A percentile compares a stretch with the other conserved stretches of the same genome.
These are phyloP conservation scores for Cyclocybe cylindracea DNA, from an alignment of 768 basidiomycete species.

Conservation along the genomic window DNA sequence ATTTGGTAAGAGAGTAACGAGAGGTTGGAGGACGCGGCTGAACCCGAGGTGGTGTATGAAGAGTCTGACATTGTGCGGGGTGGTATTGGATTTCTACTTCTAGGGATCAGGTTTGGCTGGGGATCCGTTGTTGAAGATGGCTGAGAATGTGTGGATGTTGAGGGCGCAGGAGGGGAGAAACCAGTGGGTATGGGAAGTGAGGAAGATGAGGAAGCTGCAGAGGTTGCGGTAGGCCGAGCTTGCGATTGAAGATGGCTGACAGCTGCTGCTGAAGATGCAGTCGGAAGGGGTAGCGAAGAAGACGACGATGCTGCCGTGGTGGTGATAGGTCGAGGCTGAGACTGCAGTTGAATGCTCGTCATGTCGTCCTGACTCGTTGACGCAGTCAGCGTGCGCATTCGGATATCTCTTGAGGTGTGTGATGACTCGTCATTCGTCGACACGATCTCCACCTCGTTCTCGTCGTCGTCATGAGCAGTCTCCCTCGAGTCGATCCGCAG, in stretches of 20 bases:
- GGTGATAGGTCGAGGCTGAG: conserved; percentile 12
- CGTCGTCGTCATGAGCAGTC: conserved; percentile 17
- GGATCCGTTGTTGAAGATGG: no score
- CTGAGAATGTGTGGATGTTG: conserved; percentile 1
- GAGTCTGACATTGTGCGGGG: conserved; percentile 19
- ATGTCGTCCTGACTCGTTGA: conserved; percentile 9
- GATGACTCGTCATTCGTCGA: conserved; percentile 9
- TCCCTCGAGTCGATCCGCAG: conserved; percentile 16
- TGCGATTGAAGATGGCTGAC: not conserved
- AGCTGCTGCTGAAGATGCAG: conserved; percentile 2
- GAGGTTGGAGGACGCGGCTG: conserved; percentile 14
- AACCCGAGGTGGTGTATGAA: conserved; percentile 11
- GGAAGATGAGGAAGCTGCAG: not conserved
- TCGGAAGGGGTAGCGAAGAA: conserved; percentile 8
- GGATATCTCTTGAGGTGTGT: conserved; percentile 16
- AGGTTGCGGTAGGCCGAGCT: not conserved
- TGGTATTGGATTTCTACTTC: conserved; percentile 16
- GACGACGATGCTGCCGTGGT: conserved; percentile 6
- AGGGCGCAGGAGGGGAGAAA: conserved; percentile 1
- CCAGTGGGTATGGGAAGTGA: conserved; percentile 3
- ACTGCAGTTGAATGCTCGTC: conserved; percentile 17
- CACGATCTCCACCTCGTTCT: conserved; percentile 3
- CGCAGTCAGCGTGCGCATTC: not conserved
- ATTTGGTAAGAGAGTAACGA: conserved; percentile 22
- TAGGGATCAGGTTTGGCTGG: not conserved